Evolutionary conservation across 2,329 filamentous ascomycete species (phyloP).

Genomic region (Pseudocercospora crystallina): DNA sequence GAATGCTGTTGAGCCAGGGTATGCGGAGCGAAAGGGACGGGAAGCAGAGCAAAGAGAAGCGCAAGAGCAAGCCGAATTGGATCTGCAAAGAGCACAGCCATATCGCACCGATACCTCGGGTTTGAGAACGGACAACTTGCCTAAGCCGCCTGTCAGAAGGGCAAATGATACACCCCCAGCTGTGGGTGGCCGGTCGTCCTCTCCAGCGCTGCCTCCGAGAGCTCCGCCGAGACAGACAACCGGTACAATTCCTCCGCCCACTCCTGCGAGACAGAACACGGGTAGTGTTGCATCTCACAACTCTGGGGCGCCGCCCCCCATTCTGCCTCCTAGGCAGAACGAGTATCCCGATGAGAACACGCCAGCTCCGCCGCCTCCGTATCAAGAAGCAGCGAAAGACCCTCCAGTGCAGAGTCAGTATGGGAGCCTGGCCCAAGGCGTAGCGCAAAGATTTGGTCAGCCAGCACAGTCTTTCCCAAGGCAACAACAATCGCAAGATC

Average conservation of each 20-base stretch:
- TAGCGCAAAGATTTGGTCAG: constrained; percentile 8
- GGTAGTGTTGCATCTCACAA: constrained; percentile 3
- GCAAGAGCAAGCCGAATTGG: constrained; percentile 37
- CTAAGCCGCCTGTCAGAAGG: constrained; percentile 65
- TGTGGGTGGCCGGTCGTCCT: constrained; percentile 27
- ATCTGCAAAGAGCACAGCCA: constrained; percentile 56
- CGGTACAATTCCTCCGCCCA: constrained; percentile 11
- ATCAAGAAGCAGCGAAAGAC: constrained; percentile 41
- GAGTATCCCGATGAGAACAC: constrained; percentile 50
- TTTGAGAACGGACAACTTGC: constrained; percentile 65
- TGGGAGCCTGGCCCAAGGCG: constrained; percentile 6
- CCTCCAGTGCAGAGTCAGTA: constrained; percentile 9
- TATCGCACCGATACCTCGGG: constrained; percentile 72
- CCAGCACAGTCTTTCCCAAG: constrained; percentile 4
- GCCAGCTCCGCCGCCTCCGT: constrained; percentile 48
- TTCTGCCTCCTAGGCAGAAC: constrained; percentile 68
- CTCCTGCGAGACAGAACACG: constrained; percentile 4
- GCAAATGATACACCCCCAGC: constrained; percentile 20
- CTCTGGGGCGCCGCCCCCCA: constrained; percentile 53
- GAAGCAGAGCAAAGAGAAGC: constrained; percentile 34
- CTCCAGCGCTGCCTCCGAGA: constrained; percentile 26
- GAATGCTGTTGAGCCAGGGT: constrained; percentile 38
- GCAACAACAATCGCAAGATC: constrained; percentile 21
- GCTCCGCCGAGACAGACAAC: constrained; percentile 28
- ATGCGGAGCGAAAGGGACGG: constrained; percentile 19